phyloP scores from a whole-genome alignment of 805 yeast genomes.

The Yarrowia porcina region DNA sequence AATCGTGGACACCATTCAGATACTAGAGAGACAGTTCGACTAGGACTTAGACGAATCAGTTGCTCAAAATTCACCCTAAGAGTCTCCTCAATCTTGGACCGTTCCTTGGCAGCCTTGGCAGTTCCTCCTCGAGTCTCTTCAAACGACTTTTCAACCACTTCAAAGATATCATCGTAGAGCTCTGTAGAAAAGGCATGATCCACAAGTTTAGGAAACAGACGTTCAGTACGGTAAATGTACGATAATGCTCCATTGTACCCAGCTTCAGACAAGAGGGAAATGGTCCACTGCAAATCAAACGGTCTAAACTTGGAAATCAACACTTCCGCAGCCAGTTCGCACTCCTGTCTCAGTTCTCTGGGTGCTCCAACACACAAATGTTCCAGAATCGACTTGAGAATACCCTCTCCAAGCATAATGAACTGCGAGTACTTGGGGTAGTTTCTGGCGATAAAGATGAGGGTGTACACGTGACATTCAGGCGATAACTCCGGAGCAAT shows the following conservation, averaged over 20 bases:
- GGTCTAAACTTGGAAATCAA: constrained; percentile 67
- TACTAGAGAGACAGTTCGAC: constrained; percentile 34
- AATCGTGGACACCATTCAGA: constrained; percentile 42
- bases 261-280: constrained; percentile 52
- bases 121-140: constrained; percentile 11
- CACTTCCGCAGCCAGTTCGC: constrained; percentile 74
- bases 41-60: constrained; percentile 7
- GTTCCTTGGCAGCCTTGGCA: constrained; percentile 31
- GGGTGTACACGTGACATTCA: constrained; percentile 41
- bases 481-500: constrained; percentile 44
- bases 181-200: constrained; percentile 45
- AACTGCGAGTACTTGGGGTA: constrained; percentile 84
- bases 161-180: constrained; percentile 23
- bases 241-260: constrained; percentile 59
- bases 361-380: constrained; percentile 44
- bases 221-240: constrained; percentile 53
- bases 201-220: constrained; percentile 51
- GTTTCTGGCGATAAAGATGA: constrained; percentile 75
- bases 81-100: constrained; percentile 6
- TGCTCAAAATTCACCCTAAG: not conserved
- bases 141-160: constrained; percentile 30
- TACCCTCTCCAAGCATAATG: constrained; percentile 62
- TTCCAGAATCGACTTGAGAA: constrained; percentile 48
- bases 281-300: constrained; percentile 47
- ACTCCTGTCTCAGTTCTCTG: constrained; percentile 47